phyloP scores from a whole-genome alignment of 2,329 filamentous ascomycete species.

The Clonostachys byssicola region DNA sequence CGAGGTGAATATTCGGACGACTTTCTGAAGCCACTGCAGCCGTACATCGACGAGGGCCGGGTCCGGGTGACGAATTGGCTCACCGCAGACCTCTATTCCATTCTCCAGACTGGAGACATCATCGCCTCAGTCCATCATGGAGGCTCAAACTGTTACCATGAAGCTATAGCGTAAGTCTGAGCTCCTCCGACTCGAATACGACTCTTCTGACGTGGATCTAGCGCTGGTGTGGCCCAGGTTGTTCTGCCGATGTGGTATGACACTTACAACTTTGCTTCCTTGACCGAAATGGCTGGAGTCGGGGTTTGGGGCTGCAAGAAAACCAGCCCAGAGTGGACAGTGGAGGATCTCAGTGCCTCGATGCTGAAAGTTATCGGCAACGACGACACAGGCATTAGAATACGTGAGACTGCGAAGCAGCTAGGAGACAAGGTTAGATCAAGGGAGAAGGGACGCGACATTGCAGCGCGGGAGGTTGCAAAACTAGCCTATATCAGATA shows the following conservation, averaged over 20 bases:
- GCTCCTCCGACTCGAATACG: neutral
- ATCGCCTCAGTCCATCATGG: conserved; percentile 25
- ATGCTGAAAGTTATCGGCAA: conserved; percentile 13
- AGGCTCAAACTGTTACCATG: conserved; percentile 29
- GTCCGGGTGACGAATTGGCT: conserved; percentile 14
- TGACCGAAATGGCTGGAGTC: conserved; percentile 32
- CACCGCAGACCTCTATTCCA: conserved; percentile 13
- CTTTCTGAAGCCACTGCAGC: conserved; percentile 3
- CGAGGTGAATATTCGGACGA: conserved; percentile 3
- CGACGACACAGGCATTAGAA: neutral
- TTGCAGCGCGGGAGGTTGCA: conserved; percentile 1
- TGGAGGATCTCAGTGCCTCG: conserved; percentile 13
- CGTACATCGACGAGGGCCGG: conserved; percentile 5
- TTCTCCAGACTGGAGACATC: conserved; percentile 22
- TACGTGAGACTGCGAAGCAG: conserved; percentile 5
- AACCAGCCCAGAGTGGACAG: conserved; percentile 19
- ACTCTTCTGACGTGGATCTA: conserved; percentile 8
- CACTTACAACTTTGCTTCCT: conserved; percentile 32
- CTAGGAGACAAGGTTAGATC: conserved; percentile 3
- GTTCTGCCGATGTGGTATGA: conserved; percentile 38
- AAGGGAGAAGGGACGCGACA: neutral
- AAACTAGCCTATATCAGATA: neutral
- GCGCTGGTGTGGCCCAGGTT: conserved; percentile 35
- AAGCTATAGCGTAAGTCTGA: conserved; percentile 29
- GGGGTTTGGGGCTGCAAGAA: conserved; percentile 27